These are phyloP conservation scores for Aphanomyces invadans DNA, from an alignment of 352 stramenopile species.

Conservation along the genomic window DNA sequence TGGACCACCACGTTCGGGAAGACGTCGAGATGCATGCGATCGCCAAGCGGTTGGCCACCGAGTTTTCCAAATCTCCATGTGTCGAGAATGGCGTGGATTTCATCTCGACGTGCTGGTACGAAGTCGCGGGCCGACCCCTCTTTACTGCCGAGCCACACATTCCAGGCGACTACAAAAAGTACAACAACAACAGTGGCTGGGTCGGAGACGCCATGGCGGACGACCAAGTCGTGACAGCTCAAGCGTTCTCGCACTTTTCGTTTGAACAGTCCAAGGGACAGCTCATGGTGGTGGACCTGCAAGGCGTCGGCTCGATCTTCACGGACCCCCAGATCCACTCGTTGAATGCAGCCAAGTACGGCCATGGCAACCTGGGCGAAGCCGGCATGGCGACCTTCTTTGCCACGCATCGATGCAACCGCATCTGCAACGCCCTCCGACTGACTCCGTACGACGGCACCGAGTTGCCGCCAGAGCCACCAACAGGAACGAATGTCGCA, in stretches of 20 bases:
- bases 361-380: constrained; percentile 29
- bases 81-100: constrained; percentile 35
- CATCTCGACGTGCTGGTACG: constrained; percentile 40
- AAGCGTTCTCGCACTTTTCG: constrained; percentile 42
- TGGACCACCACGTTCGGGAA: constrained; percentile 19
- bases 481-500: constrained; percentile 1
- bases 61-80: constrained; percentile 30
- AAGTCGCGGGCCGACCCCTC: constrained; percentile 27
- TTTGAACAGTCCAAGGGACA: constrained; percentile 33
- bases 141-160: constrained; percentile 41
- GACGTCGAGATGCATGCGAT: constrained; percentile 39
- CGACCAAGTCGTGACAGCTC: constrained; percentile 7
- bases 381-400: constrained; percentile 37
- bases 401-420: constrained; percentile 34
- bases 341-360: constrained; percentile 25
- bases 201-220: not conserved
- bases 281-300: constrained; percentile 37
- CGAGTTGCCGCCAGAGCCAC: not conserved
- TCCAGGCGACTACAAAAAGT: constrained; percentile 37
- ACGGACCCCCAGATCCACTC: constrained; percentile 45
- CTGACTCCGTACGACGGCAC: constrained; percentile 25
- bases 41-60: constrained; percentile 31
- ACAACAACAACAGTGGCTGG: constrained; percentile 41
- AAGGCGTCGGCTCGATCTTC: constrained; percentile 38
- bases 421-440: constrained; percentile 27